These are phyloP conservation scores for Pseudonitzschia pungens DNA, from an alignment of 108 stramenopile genomes.

Conservation along the genomic window DNA sequence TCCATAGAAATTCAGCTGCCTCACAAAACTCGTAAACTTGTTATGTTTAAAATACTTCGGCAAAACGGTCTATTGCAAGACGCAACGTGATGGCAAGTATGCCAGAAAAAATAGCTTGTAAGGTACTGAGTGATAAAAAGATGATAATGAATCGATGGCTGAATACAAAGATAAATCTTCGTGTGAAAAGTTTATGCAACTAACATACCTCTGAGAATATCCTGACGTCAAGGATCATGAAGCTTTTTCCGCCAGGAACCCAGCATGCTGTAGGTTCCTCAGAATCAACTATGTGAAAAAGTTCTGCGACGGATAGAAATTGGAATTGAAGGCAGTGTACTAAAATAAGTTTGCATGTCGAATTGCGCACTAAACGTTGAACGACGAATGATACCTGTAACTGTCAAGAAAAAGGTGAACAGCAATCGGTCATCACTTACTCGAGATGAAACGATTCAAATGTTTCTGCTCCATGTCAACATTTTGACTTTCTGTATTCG, in stretches of 20 bases:
- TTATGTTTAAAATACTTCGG: conserved; percentile 88
- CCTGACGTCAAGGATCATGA: not conserved
- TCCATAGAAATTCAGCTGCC: conserved; percentile 90
- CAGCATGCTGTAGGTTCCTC: conserved; percentile 8
- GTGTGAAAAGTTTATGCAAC: not conserved
- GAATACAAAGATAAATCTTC: not conserved
- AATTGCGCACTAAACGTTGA: no score
- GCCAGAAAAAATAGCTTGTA: not conserved
- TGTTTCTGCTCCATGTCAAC: not conserved
- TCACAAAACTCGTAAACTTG: conserved; percentile 83
- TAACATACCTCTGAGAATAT: conserved; percentile 10
- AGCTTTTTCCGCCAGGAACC: conserved; percentile 10
- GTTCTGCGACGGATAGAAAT: not conserved
- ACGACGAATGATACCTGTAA: not conserved
- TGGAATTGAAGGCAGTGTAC: not conserved
- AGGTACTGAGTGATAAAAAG: not conserved
- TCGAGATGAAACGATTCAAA: conserved; percentile 3
- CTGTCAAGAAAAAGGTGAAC: not conserved
- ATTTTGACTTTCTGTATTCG: not conserved
- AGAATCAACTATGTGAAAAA: not conserved
- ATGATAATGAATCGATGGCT: no score
- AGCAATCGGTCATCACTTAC: not conserved
- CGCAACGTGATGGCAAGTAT: not conserved
- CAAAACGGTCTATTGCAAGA: conserved; percentile 37
- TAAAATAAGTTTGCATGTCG: not conserved